Percentiles rank a stretch among this genome's conserved stretches.
phyloP scores from a whole-genome alignment of 2,329 filamentous ascomycete genomes.

The Colletotrichum musicola region DNA sequence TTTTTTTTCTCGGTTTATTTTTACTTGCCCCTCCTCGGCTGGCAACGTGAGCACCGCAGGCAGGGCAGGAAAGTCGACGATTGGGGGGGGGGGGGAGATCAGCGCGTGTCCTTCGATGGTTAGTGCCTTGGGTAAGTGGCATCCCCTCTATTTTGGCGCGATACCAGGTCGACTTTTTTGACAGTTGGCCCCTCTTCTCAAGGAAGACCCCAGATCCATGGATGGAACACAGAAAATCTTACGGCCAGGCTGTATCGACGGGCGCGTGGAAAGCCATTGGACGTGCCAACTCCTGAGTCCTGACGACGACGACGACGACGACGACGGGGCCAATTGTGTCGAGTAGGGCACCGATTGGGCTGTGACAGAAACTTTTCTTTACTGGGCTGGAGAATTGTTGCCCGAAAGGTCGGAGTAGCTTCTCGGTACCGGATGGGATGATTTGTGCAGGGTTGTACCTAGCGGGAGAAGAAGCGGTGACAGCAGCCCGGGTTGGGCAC shows the following conservation, averaged over 20 bases:
- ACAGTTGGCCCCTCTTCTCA: conserved; percentile 39
- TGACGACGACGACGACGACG: conserved; percentile 12
- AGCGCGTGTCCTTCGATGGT: conserved; percentile 35
- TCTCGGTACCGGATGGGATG: conserved; percentile 44
- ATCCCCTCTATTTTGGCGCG: conserved; percentile 35
- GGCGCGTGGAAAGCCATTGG: conserved; percentile 34
- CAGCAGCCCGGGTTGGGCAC: conserved; percentile 41
- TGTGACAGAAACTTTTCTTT: conserved; percentile 41
- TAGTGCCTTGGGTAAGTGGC: conserved; percentile 9
- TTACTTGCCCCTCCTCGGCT: conserved; percentile 9
- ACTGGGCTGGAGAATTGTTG: conserved; percentile 46
- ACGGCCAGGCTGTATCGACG: conserved; percentile 25
- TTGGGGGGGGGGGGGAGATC: conserved; percentile 29
- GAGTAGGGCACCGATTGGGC: conserved; percentile 48
- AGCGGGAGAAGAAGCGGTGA: conserved; percentile 50
- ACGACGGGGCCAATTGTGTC: conserved; percentile 33
- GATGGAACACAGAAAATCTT: conserved; percentile 29
- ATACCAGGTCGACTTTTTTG: conserved; percentile 33
- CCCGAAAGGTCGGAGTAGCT: conserved; percentile 48
- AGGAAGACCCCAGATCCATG: conserved; percentile 36
- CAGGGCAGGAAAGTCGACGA: conserved; percentile 23
- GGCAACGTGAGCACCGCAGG: conserved; percentile 13
- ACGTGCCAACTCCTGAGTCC: conserved; percentile 27
- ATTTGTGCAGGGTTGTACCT: conserved; percentile 50
- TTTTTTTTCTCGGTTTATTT: not conserved